Evolutionary conservation across 116 monocot genomes (phyloP).

Genomic region (Phalaenopsis hybrid): DNA sequence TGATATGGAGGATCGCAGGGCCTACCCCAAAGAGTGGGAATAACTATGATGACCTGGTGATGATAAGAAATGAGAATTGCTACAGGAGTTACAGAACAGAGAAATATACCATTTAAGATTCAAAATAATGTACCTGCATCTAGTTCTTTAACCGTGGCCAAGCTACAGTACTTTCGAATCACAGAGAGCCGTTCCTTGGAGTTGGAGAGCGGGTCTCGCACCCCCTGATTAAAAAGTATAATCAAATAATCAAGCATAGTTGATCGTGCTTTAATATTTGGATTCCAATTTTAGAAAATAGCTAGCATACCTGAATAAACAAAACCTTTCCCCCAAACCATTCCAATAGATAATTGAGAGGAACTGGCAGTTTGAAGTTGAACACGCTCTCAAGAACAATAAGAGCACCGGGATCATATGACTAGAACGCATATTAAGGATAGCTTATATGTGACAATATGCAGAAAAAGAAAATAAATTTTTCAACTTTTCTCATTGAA

Average conservation of each 20-base stretch:
- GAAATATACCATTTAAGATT: background rate
- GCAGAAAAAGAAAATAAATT: background rate
- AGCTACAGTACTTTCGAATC: slow-evolving; percentile 55
- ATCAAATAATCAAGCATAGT: background rate
- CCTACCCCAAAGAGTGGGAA: background rate
- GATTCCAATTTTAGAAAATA: background rate
- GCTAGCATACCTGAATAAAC: slow-evolving; percentile 55
- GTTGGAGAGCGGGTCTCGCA: slow-evolving; percentile 68
- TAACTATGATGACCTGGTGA: background rate
- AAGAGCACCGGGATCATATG: slow-evolving; percentile 87
- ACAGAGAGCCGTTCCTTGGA: slow-evolving; percentile 48
- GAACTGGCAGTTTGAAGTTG: slow-evolving; percentile 60
- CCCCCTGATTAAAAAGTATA: slow-evolving; percentile 41
- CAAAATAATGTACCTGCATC: slow-evolving; percentile 65
- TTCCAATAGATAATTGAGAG: slow-evolving; percentile 77
- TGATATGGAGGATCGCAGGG: background rate
- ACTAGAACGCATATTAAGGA: slow-evolving; percentile 61
- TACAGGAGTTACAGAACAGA: background rate
- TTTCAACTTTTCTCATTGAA: background rate
- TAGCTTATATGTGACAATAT: background rate
- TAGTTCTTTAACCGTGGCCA: slow-evolving; percentile 55
- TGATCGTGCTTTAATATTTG: background rate
- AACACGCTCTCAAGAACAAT: slow-evolving; percentile 65
- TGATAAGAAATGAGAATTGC: background rate
- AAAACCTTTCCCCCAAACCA: slow-evolving; percentile 67